phyloP scores from a whole-genome alignment of 441 rosid genomes.

The Syzygium syzygioides region DNA sequence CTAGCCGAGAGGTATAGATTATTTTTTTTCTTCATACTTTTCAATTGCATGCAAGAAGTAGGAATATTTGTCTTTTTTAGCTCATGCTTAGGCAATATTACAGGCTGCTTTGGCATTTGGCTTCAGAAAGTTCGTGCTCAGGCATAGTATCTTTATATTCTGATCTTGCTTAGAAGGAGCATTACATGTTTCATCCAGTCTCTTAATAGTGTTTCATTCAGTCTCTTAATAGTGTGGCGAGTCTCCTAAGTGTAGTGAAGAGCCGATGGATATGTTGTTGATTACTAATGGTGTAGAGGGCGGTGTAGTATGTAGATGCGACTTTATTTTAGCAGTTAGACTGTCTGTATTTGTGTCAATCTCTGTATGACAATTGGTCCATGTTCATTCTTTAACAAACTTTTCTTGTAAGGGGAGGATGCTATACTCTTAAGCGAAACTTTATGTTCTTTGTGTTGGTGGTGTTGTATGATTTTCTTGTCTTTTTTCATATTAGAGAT shows the following conservation, averaged over 20 bases:
- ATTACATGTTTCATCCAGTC: not conserved
- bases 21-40: not conserved
- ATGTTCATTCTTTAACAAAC: not conserved
- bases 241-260: not conserved
- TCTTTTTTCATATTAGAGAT: not conserved
- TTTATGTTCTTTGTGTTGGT: not conserved
- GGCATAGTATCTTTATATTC: not conserved
- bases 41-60: not conserved
- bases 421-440: not conserved
- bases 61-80: not conserved
- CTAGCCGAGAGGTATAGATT: conserved; percentile 89
- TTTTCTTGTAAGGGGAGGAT: not conserved
- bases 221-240: not conserved
- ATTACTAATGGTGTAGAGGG: not conserved
- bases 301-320: not conserved
- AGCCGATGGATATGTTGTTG: not conserved
- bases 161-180: not conserved
- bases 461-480: not conserved
- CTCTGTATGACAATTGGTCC: not conserved
- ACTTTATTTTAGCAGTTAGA: not conserved
- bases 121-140: not conserved
- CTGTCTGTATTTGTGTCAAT: not conserved
- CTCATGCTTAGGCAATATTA: not conserved
- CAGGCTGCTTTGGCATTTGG: not conserved
- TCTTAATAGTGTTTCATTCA: not conserved